phyloP scores from a whole-genome alignment of 148 eudicot genomes.

The Nepenthes gracilis region DNA sequence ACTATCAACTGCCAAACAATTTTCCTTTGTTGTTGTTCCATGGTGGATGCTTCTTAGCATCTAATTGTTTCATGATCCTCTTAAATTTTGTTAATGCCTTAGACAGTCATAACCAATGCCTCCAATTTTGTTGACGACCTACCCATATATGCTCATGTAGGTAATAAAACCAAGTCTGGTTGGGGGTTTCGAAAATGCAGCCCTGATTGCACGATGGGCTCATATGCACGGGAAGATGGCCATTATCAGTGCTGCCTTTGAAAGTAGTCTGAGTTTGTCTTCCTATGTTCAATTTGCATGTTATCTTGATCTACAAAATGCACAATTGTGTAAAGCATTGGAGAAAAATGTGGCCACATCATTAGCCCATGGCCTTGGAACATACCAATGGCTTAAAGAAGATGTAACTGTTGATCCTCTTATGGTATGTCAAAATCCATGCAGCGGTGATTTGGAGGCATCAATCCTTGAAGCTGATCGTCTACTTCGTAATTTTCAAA shows the following conservation, averaged over 20 bases:
- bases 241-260: conserved; percentile 82
- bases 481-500: conserved; percentile 26
- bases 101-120: too few relatives aligned
- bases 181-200: conserved; percentile 93
- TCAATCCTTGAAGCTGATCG: conserved; percentile 47
- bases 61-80: not conserved
- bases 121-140: too few relatives aligned
- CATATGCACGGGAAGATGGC: conserved; percentile 74
- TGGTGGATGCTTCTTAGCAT: not conserved
- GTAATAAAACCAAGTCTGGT: conserved; percentile 90
- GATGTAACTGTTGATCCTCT: conserved; percentile 45
- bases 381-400: conserved; percentile 83
- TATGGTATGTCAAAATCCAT: conserved; percentile 24
- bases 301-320: conserved; percentile 65
- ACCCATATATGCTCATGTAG: conserved; percentile 22
- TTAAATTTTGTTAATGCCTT: not conserved
- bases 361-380: conserved; percentile 91
- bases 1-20: not conserved
- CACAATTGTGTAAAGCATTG: conserved; percentile 25
- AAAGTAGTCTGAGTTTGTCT: conserved; percentile 72
- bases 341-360: conserved; percentile 21
- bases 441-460: conserved; percentile 46
- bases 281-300: conserved; percentile 68
- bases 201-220: conserved; percentile 84
- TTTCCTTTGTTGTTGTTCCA: not conserved